Base-by-base conservation (phyloP, 2,329 filamentous ascomycete genomes). In the Magnaporthiopsis rhizophila region DNA sequence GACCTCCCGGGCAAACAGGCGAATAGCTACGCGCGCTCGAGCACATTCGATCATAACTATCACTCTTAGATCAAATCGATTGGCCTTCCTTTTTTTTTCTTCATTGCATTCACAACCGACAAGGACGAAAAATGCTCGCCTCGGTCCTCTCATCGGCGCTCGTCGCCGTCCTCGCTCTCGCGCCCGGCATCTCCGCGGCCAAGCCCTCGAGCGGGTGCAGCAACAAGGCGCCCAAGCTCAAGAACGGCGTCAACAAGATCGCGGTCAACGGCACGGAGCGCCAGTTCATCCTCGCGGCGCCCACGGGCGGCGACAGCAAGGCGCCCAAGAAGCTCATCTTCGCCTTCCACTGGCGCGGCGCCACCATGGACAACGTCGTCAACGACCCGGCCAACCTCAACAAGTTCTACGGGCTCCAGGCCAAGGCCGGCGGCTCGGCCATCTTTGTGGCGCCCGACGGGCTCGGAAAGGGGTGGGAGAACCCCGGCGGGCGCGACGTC, bases 391-490 rank as follows among this genome's bases (percentile, higher is more conserved):
- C 71, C 26, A 38, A 32, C 58, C 32, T 58, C 36, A 57, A 58
- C 24, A 70, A 71, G 2, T 79, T 74, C 69, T 80, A 80, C 67
- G 78, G 78, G 5, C 72, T 81, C 12, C 72, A 72, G 24, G 65
- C 68, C 5, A 71, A 76, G 11, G 71, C 66, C 64, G 73, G 75
- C 15, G 72, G 67, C 8, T 71, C 66, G 15, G 74, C 77, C 64
- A 78, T 81, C 67, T 78, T 79, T 65, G 73, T 81, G 18, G 74
- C 77, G 0, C 79, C 79, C 32, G 70, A 80, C 59, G 79, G 78
- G 15, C 68, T 77, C 32, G 73, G 75, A 66, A 69, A 70, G n/a
- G 79, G 78, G 26, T 80, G 78, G 78, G 76, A 68, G 38, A 80
- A 81, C 71, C 66, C 65, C 2, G 72, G 72, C 64, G 78, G 78